These are phyloP conservation scores for Prunus dulcis DNA, from an alignment of 306 rosid species.

Conservation along the genomic window DNA sequence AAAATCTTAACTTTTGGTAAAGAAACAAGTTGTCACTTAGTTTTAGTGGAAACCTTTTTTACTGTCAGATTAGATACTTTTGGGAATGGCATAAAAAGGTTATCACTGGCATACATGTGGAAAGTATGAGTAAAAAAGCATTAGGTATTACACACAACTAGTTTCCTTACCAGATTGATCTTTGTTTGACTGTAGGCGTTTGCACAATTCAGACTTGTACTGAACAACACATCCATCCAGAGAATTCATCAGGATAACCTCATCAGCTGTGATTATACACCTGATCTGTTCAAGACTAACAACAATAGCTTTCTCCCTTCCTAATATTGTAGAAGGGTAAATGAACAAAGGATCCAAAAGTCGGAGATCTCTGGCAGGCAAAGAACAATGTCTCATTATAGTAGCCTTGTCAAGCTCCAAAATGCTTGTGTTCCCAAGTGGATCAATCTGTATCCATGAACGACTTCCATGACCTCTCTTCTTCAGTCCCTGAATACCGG, in stretches of 20 bases:
- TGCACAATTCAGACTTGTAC: conserved; percentile 68
- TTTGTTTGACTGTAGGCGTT: conserved; percentile 58
- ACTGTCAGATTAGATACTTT: background rate
- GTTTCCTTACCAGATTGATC: conserved; percentile 60
- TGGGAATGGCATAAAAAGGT: background rate
- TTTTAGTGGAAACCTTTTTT: background rate
- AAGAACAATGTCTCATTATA: conserved; percentile 81
- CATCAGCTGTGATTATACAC: conserved; percentile 88
- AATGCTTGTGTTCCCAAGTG: conserved; percentile 55
- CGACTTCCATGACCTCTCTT: conserved; percentile 92
- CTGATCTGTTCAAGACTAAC: conserved; percentile 94
- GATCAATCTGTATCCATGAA: conserved; percentile 86
- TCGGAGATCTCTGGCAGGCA: conserved; percentile 92
- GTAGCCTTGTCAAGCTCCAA: conserved; percentile 89
- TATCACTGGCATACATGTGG: background rate
- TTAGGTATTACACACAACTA: background rate
- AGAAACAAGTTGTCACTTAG: background rate
- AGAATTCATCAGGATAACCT: conserved; percentile 88
- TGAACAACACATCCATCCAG: conserved; percentile 77
- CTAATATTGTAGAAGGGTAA: conserved; percentile 79
- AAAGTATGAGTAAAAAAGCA: background rate
- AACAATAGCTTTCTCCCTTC: conserved; percentile 92
- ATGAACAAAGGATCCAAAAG: conserved; percentile 91
- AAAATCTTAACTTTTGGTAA: conserved; percentile 1
- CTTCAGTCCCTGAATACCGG: conserved; percentile 54